These are phyloP conservation scores for Centaurea solstitialis DNA, from an alignment of 129 eudicot genomes.

Conservation along the genomic window DNA sequence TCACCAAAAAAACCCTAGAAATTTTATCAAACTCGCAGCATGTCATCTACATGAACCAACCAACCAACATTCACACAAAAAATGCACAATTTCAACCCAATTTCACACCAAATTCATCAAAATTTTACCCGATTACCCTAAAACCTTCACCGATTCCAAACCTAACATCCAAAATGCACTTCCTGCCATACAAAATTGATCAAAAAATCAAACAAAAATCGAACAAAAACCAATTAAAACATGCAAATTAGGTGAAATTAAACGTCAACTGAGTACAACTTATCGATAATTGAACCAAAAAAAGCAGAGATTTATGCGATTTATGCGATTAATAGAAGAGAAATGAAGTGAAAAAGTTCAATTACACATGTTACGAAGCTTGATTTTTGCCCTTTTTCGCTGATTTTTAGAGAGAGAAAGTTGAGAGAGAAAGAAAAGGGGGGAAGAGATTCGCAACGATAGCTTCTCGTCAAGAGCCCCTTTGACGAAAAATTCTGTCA, in stretches of 20 bases:
- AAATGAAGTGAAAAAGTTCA: conserved; percentile 9
- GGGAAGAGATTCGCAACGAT: conserved; percentile 14
- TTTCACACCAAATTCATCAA: neutral
- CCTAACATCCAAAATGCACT: conserved; percentile 27
- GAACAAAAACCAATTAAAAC: neutral
- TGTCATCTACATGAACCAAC: neutral
- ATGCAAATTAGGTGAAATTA: conserved; percentile 12
- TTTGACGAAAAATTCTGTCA: conserved; percentile 23
- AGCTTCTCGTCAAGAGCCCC: conserved; percentile 11
- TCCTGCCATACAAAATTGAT: conserved; percentile 8
- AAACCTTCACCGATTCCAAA: conserved; percentile 18
- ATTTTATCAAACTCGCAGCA: neutral
- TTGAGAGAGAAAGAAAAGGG: neutral
- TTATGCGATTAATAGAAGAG: conserved; percentile 19
- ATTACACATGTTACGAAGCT: conserved; percentile 28
- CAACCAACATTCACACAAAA: neutral
- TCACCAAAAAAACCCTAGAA: neutral
- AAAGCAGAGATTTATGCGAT: conserved; percentile 10
- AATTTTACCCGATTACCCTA: conserved; percentile 20
- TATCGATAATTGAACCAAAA: neutral
- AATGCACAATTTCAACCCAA: conserved; percentile 1
- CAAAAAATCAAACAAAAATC: neutral
- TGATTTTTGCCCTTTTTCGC: conserved; percentile 14
- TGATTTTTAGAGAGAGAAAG: neutral
- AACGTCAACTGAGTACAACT: neutral